These are phyloP conservation scores for Astrocystis sublimbata DNA, from an alignment of 495 filamentous ascomycete genomes.

Conservation along the genomic window DNA sequence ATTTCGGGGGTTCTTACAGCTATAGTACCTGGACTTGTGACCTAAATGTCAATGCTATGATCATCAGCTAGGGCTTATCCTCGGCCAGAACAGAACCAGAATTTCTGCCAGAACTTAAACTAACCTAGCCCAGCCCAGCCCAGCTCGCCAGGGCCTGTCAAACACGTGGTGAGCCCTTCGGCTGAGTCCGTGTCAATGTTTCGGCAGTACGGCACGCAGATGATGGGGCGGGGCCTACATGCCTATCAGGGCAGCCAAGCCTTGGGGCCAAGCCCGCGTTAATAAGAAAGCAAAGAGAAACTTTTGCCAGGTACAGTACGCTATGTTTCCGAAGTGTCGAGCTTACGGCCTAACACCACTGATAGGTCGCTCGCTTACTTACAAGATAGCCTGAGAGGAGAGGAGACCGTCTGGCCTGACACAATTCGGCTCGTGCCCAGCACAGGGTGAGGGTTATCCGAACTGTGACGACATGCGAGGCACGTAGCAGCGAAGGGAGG, in stretches of 20 bases:
- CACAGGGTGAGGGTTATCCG: too few species aligned
- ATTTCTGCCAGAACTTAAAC: too few species aligned
- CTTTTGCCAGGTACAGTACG: neutral
- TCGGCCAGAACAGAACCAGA: neutral
- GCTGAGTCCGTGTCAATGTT: slow-evolving; percentile 1
- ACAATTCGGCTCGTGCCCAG: too few species aligned
- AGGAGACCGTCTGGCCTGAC: too few species aligned
- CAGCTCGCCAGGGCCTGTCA: slow-evolving; percentile 19
- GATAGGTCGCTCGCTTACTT: neutral
- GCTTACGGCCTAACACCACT: neutral
- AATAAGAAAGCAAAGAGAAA: neutral
- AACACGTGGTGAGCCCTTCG: slow-evolving; percentile 22
- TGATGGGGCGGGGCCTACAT: neutral
- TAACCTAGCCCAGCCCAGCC: too few species aligned
- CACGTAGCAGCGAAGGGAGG: too few species aligned
- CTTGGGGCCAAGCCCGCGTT: neutral
- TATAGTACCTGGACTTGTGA: neutral
- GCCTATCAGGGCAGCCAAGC: slow-evolving; percentile 1
- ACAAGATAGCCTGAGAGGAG: too few species aligned
- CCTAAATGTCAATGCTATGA: neutral
- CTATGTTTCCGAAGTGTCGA: neutral
- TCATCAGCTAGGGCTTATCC: neutral
- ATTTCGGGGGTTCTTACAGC: neutral
- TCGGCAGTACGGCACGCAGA: neutral
- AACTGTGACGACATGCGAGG: too few species aligned